Base-by-base conservation (phyloP, 1,139 yeast species). In the Scheffersomyces cryptocercus region DNA sequence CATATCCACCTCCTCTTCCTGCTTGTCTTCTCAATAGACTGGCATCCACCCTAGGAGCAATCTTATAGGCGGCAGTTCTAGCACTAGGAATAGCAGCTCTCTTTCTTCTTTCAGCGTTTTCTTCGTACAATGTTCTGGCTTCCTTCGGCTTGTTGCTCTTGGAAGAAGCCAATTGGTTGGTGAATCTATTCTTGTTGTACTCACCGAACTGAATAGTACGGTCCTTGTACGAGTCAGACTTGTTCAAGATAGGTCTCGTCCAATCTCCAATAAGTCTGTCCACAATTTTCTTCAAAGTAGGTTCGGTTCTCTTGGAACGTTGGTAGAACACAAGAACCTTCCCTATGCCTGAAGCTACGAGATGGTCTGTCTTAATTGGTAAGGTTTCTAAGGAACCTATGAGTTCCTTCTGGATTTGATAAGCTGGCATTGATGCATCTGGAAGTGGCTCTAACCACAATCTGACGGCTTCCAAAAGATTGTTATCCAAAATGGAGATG, bases 361-460 rank as follows among this genome's bases (percentile, higher is more conserved):
- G 73, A 68, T 95, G 99, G 60, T 90, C 95, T 1, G 98, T 91
- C 67, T 91, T 91, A 60, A 93, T 90, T 11, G 99, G 99, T 47
- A 95, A 75, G 43, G 82, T 77, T 40, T 81, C 79, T 48, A 93
- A 73, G 30, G 96, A 85, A 16, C 73, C 72, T 54, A 95, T 87
- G 54, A 95, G 72, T 45, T 87, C 93, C 63, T 87, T 88, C 64
- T 95, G 99, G 52, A 95, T 91, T 65, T 91, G 96, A 67, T 88
- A 93, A 1, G 97, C 95, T 11, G 99, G 99, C 69, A 95, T 76
- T 6, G 97, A 89, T 37, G 96, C 96, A 72, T 95, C 99, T 1
- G 99, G 99, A 54, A 95, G 76, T 35, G 99, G 99, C 64, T 95
- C 99, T 47, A 95, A 76, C 99, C 99, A 95, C 62, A 89, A 84